Base-by-base conservation (phyloP, 164 flowering plant species). In the Kingdonia uniflora region DNA sequence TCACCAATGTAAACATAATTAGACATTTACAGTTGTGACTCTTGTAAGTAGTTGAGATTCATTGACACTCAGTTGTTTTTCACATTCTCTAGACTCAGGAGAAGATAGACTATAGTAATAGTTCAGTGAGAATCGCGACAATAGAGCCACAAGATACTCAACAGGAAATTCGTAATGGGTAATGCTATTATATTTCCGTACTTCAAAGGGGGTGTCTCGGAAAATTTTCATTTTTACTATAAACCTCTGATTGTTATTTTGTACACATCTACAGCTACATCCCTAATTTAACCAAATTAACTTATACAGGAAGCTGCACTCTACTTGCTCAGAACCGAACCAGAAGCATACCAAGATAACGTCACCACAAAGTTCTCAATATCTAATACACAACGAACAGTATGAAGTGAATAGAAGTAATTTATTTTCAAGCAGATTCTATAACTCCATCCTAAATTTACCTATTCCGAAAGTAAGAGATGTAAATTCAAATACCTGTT, bases 221-320 rank as follows among this genome's bases (percentile, higher is more conserved):
- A n/a, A n/a, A n/a, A n/a, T n/a, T 29, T 29, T 29, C 8, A 29
- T 29, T 29, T 29, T 29, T 29, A 29, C 4, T 29, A 4, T 29
- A 3, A 29, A 29, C 35, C 6, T 29, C 8, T 29, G 35, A 8
- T 29, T 29, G 35, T 29, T 29, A 8, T 29, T 29, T 29, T 29
- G 8, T 29, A 3, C 8, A 3, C 8, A 3, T 29, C 35, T 3
- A 29, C 8, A 29, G 8, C 22, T 44, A 21, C 1, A 19, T 17
- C 20, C 0, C 48, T 41, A 41, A 41, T 5, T 14, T 41, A 8
- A 44, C 22, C 22, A 44, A 44, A n/a, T 0, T 44, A 44, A 44
- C 1, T 44, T 16, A 19, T 55, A 44, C 76, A 80, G 77, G 71
- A 63, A 63, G 60, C 40, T 52, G 59, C 49, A 67, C 35, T 25